Base-by-base conservation (phyloP, 768 basidiomycete species). In the Rhodotorula toruloides region DNA sequence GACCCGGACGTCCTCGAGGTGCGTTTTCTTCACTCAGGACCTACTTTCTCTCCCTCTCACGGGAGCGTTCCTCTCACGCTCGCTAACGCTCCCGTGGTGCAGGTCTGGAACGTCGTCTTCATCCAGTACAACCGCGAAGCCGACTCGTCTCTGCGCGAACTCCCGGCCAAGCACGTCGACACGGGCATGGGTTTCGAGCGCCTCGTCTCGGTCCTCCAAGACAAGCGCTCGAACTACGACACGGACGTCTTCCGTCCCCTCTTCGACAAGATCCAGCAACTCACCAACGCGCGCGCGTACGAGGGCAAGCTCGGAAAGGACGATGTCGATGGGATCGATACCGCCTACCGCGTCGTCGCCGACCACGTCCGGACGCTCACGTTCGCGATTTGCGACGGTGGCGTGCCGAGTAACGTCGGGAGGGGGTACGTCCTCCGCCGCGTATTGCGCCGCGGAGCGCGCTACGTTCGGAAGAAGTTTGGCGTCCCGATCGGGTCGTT, bases 101-200 rank as follows among this genome's bases (percentile, higher is more conserved):
- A 71, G 78, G 93, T 99, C 72, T 99, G 96, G 96, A 99, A 99
- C 81, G 97, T 96, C 77, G 96, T 99, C 62, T 99, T 97, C 77
- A 98, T 99, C 76, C 93, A 97, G 75, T 99, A 89, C 81, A 98
- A 99, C 77, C 89, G 96, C 53, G 94, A 98, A 77, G 84, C 85
- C 49, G 89, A 93, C 63, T 88, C 89, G 46, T 84, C 86, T 27
- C 83, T 99, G 22, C 85, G 83, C 58, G 65, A 84, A 1, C 83
- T 99, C 21, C 96, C 96, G 32, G 84, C 87, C 39, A 91, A 92
- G 78, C 96, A 99, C 74, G 89, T 99, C 68, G 96, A 99, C 76
- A 99, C 96, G 11, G 96, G 96, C 56, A 92, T 99, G 93, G 96
- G 96, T 48, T 99, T 96, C 78, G 96, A 99, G 77, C 90, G 96